Evolutionary conservation across 73 alveolate genomes (phyloP).

Genomic region (Paramecium caudatum): DNA sequence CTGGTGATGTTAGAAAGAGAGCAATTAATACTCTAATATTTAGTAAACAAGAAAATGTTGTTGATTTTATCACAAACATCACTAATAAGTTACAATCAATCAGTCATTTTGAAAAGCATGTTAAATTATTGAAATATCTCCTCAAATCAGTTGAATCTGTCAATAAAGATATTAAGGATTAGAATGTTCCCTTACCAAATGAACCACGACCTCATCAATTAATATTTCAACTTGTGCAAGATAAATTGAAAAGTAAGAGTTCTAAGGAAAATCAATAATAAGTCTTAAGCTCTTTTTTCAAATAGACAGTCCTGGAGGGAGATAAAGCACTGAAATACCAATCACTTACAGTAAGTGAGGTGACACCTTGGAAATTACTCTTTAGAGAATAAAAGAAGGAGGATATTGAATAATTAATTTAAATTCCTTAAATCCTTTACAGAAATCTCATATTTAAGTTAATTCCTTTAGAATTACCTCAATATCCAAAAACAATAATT

Average conservation of each 20-base stretch:
- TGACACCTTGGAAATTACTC: constrained; percentile 56
- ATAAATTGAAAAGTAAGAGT: background rate
- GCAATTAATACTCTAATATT: constrained; percentile 15
- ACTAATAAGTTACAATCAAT: background rate
- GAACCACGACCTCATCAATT: constrained; percentile 25
- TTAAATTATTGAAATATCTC: background rate
- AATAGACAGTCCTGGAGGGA: constrained; percentile 42
- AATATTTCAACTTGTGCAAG: background rate
- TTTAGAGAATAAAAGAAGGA: background rate
- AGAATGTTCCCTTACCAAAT: constrained; percentile 41
- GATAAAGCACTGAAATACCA: constrained; percentile 31
- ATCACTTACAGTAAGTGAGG: constrained; percentile 10
- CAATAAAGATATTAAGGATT: background rate
- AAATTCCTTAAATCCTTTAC: background rate
- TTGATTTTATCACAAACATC: background rate
- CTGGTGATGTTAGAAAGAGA: constrained; percentile 65
- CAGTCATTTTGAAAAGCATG: background rate
- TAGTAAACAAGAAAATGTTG: constrained; percentile 14
- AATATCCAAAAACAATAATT: constrained; percentile 6
- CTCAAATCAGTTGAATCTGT: background rate
- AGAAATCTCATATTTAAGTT: background rate
- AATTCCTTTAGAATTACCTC: background rate
- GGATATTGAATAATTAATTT: background rate
- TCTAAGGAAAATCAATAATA: background rate
- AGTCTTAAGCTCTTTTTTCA: background rate